These are phyloP conservation scores for Colletotrichum filicis DNA, from an alignment of 2,329 filamentous ascomycete species.

Conservation along the genomic window DNA sequence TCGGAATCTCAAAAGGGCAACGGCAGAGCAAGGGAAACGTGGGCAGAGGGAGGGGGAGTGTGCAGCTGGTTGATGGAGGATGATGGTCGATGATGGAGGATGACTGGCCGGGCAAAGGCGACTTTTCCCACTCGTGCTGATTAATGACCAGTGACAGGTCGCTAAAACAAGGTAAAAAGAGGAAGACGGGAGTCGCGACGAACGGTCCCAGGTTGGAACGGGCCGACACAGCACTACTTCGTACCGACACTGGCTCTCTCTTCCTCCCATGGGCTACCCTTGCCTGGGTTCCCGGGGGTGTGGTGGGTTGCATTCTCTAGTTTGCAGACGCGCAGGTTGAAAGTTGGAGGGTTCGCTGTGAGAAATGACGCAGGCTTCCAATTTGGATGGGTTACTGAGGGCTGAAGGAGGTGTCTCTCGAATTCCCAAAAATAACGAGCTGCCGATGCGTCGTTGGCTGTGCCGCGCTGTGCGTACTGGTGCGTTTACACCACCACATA, in stretches of 20 bases:
- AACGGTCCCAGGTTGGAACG: slow-evolving; percentile 14
- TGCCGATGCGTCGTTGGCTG: not conserved
- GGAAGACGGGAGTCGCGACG: not conserved
- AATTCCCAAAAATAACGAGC: not conserved
- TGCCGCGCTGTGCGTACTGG: not conserved
- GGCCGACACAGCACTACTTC: slow-evolving; percentile 10
- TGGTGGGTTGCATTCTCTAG: not conserved
- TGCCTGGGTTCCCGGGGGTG: not conserved
- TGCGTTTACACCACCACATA: not conserved
- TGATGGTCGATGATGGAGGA: not conserved
- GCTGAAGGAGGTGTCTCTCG: not conserved
- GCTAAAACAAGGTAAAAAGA: not conserved
- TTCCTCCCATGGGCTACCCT: not conserved
- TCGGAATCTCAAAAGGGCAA: not conserved
- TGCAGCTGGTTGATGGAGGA: slow-evolving; percentile 2
- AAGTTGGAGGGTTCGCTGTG: not conserved
- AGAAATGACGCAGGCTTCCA: slow-evolving; percentile 20
- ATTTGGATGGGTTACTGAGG: too few species aligned
- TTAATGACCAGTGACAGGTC: not conserved
- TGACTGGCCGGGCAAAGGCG: not conserved
- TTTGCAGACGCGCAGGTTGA: not conserved
- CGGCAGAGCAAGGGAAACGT: slow-evolving; percentile 1
- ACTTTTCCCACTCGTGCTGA: not conserved
- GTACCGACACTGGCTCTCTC: not conserved
- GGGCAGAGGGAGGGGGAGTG: slow-evolving; percentile 14